Percentiles rank a stretch among this genome's conserved stretches.
Evolutionary conservation across 306 rosid genomes (phyloP).

Genomic region (Mimosa pudica): DNA sequence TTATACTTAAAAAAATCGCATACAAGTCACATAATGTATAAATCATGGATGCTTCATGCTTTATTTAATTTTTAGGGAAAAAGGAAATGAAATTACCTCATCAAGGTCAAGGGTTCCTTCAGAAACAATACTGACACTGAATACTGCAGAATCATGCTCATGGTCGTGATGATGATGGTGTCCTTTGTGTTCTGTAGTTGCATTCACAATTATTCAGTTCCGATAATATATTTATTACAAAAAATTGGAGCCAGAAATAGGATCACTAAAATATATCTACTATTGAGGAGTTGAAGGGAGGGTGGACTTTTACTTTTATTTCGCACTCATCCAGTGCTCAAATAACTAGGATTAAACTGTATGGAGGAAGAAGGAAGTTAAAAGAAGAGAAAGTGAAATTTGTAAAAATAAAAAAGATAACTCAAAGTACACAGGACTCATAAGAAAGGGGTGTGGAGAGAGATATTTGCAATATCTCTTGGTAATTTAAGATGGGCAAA

Average conservation of each 20-base stretch:
- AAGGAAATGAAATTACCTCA: slow-evolving; percentile 56
- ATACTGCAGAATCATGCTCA: slow-evolving; percentile 75
- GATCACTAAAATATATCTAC: background rate
- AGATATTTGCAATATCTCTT: slow-evolving; percentile 1
- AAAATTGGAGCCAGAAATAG: background rate
- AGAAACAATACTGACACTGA: slow-evolving; percentile 78
- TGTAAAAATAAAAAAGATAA: background rate
- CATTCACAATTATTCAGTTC: slow-evolving; percentile 31
- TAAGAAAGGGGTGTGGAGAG: background rate
- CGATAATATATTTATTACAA: background rate
- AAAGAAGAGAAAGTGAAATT: background rate
- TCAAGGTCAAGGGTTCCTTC: slow-evolving; percentile 87
- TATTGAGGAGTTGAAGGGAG: background rate
- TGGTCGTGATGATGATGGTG: slow-evolving; percentile 71
- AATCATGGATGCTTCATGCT: background rate
- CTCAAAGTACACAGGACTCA: background rate
- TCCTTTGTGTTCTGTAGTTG: slow-evolving; percentile 51
- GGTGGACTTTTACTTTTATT: background rate
- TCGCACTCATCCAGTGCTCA: background rate
- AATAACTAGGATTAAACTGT: background rate
- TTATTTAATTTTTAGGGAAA: background rate
- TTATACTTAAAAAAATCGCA: background rate
- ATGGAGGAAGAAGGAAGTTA: background rate
- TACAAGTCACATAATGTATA: background rate
- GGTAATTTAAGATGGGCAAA: slow-evolving; percentile 17